Base-by-base conservation (phyloP, 768 basidiomycete species). In the Podaxis sp. region DNA sequence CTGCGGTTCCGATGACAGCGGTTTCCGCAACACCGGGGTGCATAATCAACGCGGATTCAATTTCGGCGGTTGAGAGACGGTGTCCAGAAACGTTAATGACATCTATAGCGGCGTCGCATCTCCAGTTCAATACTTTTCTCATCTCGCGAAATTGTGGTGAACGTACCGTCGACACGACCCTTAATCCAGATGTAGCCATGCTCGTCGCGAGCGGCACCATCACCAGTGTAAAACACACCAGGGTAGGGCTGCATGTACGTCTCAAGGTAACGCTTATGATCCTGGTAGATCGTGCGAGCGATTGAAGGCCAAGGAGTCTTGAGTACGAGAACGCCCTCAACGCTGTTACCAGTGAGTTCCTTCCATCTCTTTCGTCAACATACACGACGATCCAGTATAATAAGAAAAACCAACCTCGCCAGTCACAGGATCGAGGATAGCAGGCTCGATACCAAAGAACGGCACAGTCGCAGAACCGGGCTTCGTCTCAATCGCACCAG, bases 161-260 rank as follows among this genome's bases (percentile, higher is more conserved):
- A 67, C 82, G 76, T 67, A 82, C 91, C 95, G 75, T 99, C 97
- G 55, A 99, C 86, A 67, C 97, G 87, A 57, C 96, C 97, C 76
- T 95, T 95, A 76, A 99, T 98, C 96, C 97, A 99, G 73, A 96
- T 92, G 78, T 99, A 99, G 1, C 96, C 97, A 68, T 99, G 88
- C 67, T 90, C 87, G 71, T 99, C 97, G 22, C 96, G 86, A 13
- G 90, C 90, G 30, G 96, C 96, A 49, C 96, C 97, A 69, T 99
- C 96, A 24, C 97, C 97, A n/a, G 96, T 99, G 77, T 91, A 97
- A 83, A 93, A 99, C 73, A 82, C 79, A 6, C 96, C 96, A 5
- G 93, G 92, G 78, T 96, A 96, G 26, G 92, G 91, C 79, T 78
- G 71, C 81, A 82, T 79, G 70, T 79, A 81, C 3, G 82, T 82